These are phyloP conservation scores for Fusarium decemcellulare DNA, from an alignment of 2,329 filamentous ascomycete genomes.

Conservation along the genomic window DNA sequence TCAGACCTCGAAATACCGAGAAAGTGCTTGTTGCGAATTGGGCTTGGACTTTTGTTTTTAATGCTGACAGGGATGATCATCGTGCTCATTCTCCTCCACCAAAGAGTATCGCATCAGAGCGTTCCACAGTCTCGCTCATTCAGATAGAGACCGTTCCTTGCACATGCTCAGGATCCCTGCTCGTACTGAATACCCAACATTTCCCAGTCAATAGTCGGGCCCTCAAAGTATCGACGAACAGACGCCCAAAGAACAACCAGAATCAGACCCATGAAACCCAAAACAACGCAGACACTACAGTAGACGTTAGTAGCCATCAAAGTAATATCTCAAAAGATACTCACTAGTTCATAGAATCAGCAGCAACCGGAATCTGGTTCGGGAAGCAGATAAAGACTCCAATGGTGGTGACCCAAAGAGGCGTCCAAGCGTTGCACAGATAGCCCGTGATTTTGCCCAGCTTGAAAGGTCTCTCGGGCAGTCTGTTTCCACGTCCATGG, in stretches of 20 bases:
- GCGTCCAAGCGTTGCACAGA: slow-evolving; percentile 39
- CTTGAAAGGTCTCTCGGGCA: slow-evolving; percentile 37
- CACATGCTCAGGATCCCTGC: neutral
- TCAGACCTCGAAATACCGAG: too few relatives aligned
- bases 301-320: neutral
- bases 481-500: slow-evolving; percentile 33
- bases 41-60: too few relatives aligned
- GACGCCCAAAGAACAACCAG: slow-evolving; percentile 7
- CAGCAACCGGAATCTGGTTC: neutral
- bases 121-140: too few relatives aligned
- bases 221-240: slow-evolving; percentile 11
- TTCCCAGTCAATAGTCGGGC: slow-evolving; percentile 14
- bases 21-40: too few relatives aligned
- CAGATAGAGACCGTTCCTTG: neutral
- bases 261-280: slow-evolving; percentile 17
- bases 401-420: slow-evolving; percentile 34
- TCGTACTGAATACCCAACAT: slow-evolving; percentile 4
- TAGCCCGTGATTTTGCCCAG: slow-evolving; percentile 34
- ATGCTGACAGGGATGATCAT: too few relatives aligned
- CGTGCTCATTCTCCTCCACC: neutral
- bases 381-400: slow-evolving; percentile 46
- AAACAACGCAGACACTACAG: slow-evolving; percentile 13
- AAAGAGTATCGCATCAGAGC: neutral
- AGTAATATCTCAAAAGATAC: neutral
- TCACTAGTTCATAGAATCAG: slow-evolving; percentile 25